A percentile compares a stretch with the other conserved stretches of the same genome.
Evolutionary conservation across 2,329 filamentous ascomycete genomes (phyloP).

Genomic region (Trichothecium sympodiale): DNA sequence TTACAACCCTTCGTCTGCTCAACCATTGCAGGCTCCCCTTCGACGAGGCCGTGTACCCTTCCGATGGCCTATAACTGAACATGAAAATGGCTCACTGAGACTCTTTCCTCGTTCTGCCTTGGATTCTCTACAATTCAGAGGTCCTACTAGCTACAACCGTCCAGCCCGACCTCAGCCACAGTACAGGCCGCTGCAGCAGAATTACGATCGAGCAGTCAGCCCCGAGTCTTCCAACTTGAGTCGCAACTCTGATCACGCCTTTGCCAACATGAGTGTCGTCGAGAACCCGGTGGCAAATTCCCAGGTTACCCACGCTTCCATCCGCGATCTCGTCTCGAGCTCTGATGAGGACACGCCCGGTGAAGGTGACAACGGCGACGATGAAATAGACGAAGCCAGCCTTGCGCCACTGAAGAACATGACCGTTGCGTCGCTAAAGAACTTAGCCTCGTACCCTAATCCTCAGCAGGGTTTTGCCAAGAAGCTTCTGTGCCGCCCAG

Average conservation of each 20-base stretch:
- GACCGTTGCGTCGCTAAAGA: slow-evolving; percentile 37
- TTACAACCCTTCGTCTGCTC: slow-evolving; percentile 34
- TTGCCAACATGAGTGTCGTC: slow-evolving; percentile 10
- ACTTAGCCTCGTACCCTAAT: slow-evolving; percentile 44
- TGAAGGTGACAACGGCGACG: slow-evolving; percentile 13
- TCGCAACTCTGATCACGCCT: slow-evolving; percentile 12
- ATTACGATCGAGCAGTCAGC: slow-evolving; percentile 39
- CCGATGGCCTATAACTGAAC: slow-evolving; percentile 24
- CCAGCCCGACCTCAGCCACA: slow-evolving; percentile 15
- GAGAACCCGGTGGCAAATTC: no score
- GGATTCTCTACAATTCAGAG: slow-evolving; percentile 21
- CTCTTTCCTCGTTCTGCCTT: slow-evolving; percentile 25
- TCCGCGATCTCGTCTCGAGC: slow-evolving; percentile 9
- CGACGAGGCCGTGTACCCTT: slow-evolving; percentile 33
- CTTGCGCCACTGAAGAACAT: slow-evolving; percentile 24
- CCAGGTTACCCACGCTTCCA: slow-evolving; percentile 7
- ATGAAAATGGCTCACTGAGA: slow-evolving; percentile 17
- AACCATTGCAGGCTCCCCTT: slow-evolving; percentile 38
- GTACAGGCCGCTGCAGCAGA: slow-evolving; percentile 43
- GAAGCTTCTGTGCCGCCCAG: slow-evolving; percentile 22
- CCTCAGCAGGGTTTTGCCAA: slow-evolving; percentile 41
- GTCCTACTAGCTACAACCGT: slow-evolving; percentile 11
- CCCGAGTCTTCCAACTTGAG: slow-evolving; percentile 15
- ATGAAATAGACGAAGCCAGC: slow-evolving; percentile 16
- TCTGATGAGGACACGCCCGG: slow-evolving; percentile 8